Evolutionary conservation across 331 rosid species (phyloP), one percentile per base, ranked within the genome.

Genomic region (Malus hybrid): DNA sequence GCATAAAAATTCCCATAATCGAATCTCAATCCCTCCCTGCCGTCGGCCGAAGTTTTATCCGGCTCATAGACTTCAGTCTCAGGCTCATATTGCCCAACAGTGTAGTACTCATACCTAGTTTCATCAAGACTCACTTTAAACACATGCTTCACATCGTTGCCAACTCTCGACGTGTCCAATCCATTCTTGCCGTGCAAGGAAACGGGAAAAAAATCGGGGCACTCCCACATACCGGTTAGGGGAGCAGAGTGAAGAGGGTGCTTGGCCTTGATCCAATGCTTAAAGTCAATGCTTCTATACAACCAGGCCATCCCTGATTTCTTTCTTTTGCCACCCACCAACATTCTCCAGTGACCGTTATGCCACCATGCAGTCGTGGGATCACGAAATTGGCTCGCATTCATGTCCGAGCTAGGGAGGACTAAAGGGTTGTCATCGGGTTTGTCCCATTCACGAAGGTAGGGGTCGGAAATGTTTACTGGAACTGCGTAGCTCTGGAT

Each of bases 1-100:
- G 99, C 99, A 76, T 95, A 95, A 34, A 89, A 95, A 65, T 90
- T 95, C 0, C 97, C 99, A 31, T 95, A 95, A 20, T 95, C 99
- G 59, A 89, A 95, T 72, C 97, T 84, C 32, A 95, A 68, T 0
- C 97, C 99, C 7, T 44, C 79, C 97, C 97, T 86, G 10, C 97
- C 89, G 71, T 92, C 97, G 1, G 4, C 85, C 0, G 87, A 86
- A 6, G 65, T 76, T 7, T 88, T 85, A 29, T 88, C 88, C 0
- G 97, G 99, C 1, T 85, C 4, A 70, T 83, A 95, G 71, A 2
- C 74, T 20, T 95, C 97, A 29, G 14, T 36, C 0, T 74, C 6
- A 0, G 36, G 14, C 7, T 7, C 5, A 72, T 90, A 95, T 1
- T 63, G 80, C 20, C 97, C 99, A 1, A 95, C 0, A 0, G 97